Base-by-base conservation (phyloP, 305 asterid species). In the Fraxinus nigra region DNA sequence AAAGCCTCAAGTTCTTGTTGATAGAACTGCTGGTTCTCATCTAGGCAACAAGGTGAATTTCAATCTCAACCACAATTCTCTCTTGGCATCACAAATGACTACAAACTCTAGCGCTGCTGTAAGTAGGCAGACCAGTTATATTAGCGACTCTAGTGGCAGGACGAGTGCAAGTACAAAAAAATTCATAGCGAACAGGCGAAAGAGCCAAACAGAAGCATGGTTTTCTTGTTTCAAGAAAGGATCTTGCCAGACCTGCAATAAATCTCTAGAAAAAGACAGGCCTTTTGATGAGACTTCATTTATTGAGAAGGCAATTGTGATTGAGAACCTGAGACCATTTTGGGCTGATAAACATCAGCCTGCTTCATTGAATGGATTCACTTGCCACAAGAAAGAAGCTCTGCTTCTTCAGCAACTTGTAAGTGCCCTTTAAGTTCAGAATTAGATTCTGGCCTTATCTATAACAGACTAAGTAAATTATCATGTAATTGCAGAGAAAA, bases 331-430 rank as follows among this genome's bases (percentile, higher is more conserved):
- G 84, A 87, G 94, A 75, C 93, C 86, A 37, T 86, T 94, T 82
- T 94, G 97, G 98, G 97, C 98, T 22, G 97, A 94, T 70, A 93
- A 91, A 82, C 89, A 94, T 83, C 97, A 86, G 81, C 97, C 97
- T 35, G 77, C 83, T 80, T 88, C 93, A 0, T 84, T 94, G 83
- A 75, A 46, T 22, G 94, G 87, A 48, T 93, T 93, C 86, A 87
- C 89, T 80, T 94, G 93, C 86, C 93, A 92, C 87, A 92, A 89
- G 87, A 88, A 90, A 82, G 93, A 92, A 86, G 97, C 97, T 84
- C 75, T 77, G 79, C 88, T 83, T 78, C 94, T 94, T n/a, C 91
- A 82, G 78, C 88, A 91, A 72, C 89, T 94, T 74, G 98, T 94
- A 84, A 90, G 90, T 80, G 65, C 63, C 54, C 75, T 70, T 38